A percentile compares a stretch with the other conserved stretches of the same genome.
Evolutionary conservation across 2,329 filamentous ascomycete species (phyloP).

Genomic region (Aspergillus cejpii): DNA sequence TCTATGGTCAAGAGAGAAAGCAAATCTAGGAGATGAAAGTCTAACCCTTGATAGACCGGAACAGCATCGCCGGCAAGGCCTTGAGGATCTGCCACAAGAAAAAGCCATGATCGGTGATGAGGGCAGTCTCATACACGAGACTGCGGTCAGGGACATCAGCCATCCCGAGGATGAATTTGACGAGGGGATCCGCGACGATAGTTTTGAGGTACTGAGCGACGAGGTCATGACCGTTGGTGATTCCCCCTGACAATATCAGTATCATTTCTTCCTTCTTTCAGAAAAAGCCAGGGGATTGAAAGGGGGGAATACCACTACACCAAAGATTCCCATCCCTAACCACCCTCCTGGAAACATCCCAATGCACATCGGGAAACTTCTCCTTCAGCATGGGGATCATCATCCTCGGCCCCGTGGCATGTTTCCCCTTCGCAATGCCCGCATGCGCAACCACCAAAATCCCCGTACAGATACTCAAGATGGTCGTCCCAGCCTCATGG

Average conservation of each 20-base stretch:
- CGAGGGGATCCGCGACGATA: constrained; percentile 20
- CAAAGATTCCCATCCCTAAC: constrained; percentile 23
- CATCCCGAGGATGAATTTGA: constrained; percentile 29
- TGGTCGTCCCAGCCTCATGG: constrained; percentile 21
- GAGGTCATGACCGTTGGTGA: constrained; percentile 26
- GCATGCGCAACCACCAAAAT: constrained; percentile 18
- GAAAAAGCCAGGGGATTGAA: background rate
- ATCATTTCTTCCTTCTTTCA: constrained; percentile 3
- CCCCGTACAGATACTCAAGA: constrained; percentile 26
- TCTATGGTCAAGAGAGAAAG: too few species aligned
- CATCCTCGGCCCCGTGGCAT: constrained; percentile 20
- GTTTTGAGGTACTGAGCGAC: constrained; percentile 18
- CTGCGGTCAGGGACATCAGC: constrained; percentile 29
- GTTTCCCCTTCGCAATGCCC: constrained; percentile 17
- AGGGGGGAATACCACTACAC: constrained; percentile 16
- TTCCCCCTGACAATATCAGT: constrained; percentile 8
- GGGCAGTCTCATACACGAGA: constrained; percentile 20
- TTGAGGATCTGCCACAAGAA: constrained; percentile 17
- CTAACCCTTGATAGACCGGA: constrained; percentile 2
- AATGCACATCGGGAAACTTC: constrained; percentile 21
- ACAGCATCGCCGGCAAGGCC: constrained; percentile 11
- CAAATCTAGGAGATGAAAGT: too few species aligned
- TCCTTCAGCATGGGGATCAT: constrained; percentile 18
- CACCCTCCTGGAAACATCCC: constrained; percentile 18
- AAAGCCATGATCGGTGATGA: constrained; percentile 7